phyloP scores from a whole-genome alignment of 352 stramenopile genomes.

The Globisporangium uncinulatum region DNA sequence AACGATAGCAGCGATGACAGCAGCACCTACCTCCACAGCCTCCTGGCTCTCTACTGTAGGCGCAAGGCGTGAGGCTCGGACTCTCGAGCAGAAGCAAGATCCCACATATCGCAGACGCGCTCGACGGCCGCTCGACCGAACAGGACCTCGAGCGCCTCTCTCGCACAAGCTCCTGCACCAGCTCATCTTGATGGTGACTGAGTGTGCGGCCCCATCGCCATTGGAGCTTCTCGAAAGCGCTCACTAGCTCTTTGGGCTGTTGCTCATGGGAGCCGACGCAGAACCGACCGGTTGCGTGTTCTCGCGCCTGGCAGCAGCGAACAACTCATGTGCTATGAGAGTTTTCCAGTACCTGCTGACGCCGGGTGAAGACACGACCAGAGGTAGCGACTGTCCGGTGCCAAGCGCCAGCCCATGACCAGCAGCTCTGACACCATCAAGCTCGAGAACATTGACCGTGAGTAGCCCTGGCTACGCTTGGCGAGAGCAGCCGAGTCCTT shows the following conservation, averaged over 20 bases:
- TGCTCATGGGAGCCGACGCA: background rate
- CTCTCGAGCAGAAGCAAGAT: background rate
- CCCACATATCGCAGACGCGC: background rate
- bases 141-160: background rate
- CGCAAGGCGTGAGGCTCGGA: background rate
- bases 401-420: no score
- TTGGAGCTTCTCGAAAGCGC: background rate
- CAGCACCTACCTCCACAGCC: background rate
- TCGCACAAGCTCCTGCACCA: slow-evolving; percentile 1
- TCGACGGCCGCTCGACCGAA: background rate
- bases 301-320: background rate
- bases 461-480: no score
- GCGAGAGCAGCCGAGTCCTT: no score
- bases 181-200: background rate
- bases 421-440: no score
- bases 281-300: background rate
- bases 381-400: no score
- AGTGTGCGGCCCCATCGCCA: background rate
- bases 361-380: no score
- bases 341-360: background rate
- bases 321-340: background rate
- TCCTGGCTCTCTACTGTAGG: background rate
- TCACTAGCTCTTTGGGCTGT: background rate
- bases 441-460: no score
- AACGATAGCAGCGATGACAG: background rate